Evolutionary conservation across 2,329 filamentous ascomycete genomes (phyloP), one percentile per base, ranked within the genome.

Genomic region (Pestalotiopsis sp.): DNA sequence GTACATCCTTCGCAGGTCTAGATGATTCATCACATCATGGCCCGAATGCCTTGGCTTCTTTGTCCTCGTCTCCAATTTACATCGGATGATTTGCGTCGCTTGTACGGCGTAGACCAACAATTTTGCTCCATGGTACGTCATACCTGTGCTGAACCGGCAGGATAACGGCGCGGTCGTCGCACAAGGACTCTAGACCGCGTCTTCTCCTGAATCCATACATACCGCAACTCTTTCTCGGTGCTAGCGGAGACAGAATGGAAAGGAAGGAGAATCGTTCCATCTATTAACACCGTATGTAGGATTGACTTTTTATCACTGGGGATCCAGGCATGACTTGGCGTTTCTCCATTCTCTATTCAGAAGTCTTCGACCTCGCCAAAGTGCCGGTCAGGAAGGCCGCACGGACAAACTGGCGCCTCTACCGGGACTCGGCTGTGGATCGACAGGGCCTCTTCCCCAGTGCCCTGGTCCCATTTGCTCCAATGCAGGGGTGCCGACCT

Each of bases 401-500:
- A 52, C 45, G 45, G 45, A 52, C 45, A n/a, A 20, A 52, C 17
- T 17, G 20, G 17, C 45, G 45, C 17, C 17, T 9, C 45, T 52
- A 52, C 17, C 45, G 45, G 45, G 45, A 52, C 45, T 52, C 45
- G 45, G 45, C 45, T 52, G 45, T 52, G 41, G 41, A 52, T 52
- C 20, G 2, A 52, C 45, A 52, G 45, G 45, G 45, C 45, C 45
- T 52, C 45, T 52, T n/a, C 45, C 45, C 45, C 45, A n/a, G 45
- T 52, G 45, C 45, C 45, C 45, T 52, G 45, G 45, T 52, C 45
- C 45, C 45, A 52, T 52, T n/a, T 52, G 45, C 45, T 52, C 45
- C n/a, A 52, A 52, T 64, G 62, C 62, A 64, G 41, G 62, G 62
- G 27, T 64, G 12, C 38, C 39, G 25, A 49, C 23, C 62, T 52